Conservation (phyloP, 495 filamentous ascomycete genomes). For the Hypoxylon rickii region DNA sequence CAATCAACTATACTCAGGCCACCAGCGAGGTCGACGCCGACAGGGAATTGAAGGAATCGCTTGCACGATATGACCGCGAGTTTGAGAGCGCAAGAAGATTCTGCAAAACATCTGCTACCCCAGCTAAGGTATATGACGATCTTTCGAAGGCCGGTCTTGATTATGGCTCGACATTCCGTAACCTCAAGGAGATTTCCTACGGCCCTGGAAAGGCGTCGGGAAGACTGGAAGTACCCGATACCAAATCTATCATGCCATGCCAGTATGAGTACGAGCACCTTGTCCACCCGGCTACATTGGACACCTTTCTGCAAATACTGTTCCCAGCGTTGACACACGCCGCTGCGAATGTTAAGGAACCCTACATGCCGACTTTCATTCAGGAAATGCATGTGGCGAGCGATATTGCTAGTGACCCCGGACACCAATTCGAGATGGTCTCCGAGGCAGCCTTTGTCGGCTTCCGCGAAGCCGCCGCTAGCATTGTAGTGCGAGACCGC, state of each 20-base stretch:
- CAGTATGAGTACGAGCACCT: constrained; percentile 47
- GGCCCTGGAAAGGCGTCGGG: constrained; percentile 10
- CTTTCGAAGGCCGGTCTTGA: constrained; percentile 5
- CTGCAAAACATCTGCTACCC: neutral
- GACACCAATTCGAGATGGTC: neutral
- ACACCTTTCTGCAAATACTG: constrained; percentile 45
- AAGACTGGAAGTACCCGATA: constrained; percentile 44
- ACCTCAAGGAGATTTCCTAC: constrained; percentile 5
- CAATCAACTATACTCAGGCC: neutral
- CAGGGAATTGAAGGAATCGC: neutral
- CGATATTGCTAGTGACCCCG: neutral
- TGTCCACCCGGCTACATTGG: constrained; percentile 55
- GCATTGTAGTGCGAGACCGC: neutral
- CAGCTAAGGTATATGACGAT: constrained; percentile 7
- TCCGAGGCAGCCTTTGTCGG: neutral
- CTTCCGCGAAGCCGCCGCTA: neutral
- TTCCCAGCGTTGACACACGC: constrained; percentile 23
- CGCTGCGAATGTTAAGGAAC: constrained; percentile 13
- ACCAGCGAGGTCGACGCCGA: neutral
- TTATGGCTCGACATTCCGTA: constrained; percentile 7
- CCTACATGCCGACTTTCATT: constrained; percentile 30
- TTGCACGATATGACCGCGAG: neutral
- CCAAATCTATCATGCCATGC: constrained; percentile 46
- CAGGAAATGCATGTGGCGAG: constrained; percentile 4
- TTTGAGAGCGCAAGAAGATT: neutral